Conservation (phyloP, 345 rosid genomes). For the Gossypium turneri region DNA sequence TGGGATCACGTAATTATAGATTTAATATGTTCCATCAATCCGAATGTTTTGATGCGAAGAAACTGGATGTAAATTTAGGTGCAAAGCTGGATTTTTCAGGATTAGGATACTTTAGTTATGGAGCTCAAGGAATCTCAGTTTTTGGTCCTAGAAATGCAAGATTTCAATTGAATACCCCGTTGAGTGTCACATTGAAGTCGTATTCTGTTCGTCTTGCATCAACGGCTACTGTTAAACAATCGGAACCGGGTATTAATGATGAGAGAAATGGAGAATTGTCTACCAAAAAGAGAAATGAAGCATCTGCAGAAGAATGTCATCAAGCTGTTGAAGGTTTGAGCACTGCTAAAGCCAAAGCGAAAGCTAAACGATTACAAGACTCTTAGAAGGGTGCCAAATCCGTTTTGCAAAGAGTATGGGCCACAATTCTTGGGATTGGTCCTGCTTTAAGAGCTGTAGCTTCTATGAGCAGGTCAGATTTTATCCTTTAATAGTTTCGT, state of each 20-base stretch:
- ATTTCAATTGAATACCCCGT: constrained; percentile 30
- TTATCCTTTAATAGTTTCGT: background rate
- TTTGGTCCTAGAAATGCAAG: constrained; percentile 36
- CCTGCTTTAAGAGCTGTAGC: constrained; percentile 90
- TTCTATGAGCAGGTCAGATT: constrained; percentile 80
- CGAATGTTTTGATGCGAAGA: constrained; percentile 18
- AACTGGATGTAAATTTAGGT: constrained; percentile 24
- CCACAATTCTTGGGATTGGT: constrained; percentile 68
- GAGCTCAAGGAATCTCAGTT: constrained; percentile 28
- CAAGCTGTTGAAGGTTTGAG: constrained; percentile 88
- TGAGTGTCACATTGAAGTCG: constrained; percentile 33
- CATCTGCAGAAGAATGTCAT: constrained; percentile 94
- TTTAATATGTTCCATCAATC: constrained; percentile 20
- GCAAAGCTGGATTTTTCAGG: constrained; percentile 17
- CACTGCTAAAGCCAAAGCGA: constrained; percentile 79
- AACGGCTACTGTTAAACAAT: constrained; percentile 54
- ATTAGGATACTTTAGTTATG: constrained; percentile 21
- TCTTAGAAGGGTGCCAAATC: constrained; percentile 50
- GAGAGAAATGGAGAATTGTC: constrained; percentile 41
- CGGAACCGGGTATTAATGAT: constrained; percentile 27
- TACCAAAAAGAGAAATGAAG: constrained; percentile 58
- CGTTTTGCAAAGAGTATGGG: constrained; percentile 51
- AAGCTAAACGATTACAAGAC: constrained; percentile 65
- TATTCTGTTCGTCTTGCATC: constrained; percentile 43
- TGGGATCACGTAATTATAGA: constrained; percentile 15